A percentile compares a stretch with the other conserved stretches of the same genome.
These are phyloP conservation scores for Astrocystis sublimbata DNA, from an alignment of 495 filamentous ascomycete genomes.

Conservation along the genomic window DNA sequence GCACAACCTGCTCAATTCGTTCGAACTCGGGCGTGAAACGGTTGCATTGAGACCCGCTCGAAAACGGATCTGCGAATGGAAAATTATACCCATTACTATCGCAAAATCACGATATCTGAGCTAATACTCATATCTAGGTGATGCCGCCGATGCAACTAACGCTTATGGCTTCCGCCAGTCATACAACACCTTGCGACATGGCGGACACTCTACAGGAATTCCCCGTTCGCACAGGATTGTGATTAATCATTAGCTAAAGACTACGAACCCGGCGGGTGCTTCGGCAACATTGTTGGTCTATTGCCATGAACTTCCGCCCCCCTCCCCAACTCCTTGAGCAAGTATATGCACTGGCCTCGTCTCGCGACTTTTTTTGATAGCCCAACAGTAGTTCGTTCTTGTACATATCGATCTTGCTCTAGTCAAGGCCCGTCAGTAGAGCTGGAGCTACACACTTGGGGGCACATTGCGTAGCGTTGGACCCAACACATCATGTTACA, in stretches of 20 bases:
- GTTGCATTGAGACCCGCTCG: neutral
- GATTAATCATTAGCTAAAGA: constrained; percentile 21
- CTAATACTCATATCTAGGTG: neutral
- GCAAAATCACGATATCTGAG: constrained; percentile 6
- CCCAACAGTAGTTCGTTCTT: too few species aligned
- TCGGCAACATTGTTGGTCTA: constrained; percentile 4
- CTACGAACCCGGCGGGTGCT: neutral
- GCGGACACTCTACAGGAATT: neutral
- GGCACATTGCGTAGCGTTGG: neutral
- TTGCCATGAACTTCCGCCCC: neutral
- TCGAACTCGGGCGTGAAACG: neutral
- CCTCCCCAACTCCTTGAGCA: neutral
- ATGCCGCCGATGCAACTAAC: neutral
- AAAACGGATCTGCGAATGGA: neutral
- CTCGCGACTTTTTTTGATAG: too few species aligned
- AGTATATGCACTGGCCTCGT: neutral
- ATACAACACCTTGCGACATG: constrained; percentile 7
- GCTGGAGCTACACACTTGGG: constrained; percentile 1
- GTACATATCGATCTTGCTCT: too few species aligned
- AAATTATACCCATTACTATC: constrained; percentile 10
- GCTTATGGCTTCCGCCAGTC: constrained; percentile 12
- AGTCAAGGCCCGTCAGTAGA: too few species aligned
- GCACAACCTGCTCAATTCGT: neutral
- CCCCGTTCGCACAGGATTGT: constrained; percentile 4
- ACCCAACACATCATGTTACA: constrained; percentile 2